Base-by-base conservation (phyloP, 805 yeast genomes). In the Saccharomycopsis sp. region DNA sequence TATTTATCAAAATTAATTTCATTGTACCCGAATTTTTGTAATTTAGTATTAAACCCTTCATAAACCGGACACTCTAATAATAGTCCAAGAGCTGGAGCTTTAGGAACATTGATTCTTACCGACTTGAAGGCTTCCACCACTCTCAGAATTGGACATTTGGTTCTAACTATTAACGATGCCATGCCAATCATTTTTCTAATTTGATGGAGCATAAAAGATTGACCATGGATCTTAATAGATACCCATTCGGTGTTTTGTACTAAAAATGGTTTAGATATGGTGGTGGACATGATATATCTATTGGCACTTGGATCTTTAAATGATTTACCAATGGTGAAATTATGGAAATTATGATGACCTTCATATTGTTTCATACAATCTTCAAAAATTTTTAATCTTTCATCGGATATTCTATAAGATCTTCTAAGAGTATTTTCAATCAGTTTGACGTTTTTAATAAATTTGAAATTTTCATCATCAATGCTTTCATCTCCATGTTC, bases 131-230 rank as follows among this genome's bases (percentile, higher is more conserved):
- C 83, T 52, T 85, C 84, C 6, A 64, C 56, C 47, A 92, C 83
- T 52, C 95, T 74, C 20, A 71, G 70, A 25, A 73, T 55, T 3
- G 96, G 95, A 54, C 88, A 76, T 9, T 95, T 92, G 15, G 92
- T 78, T 55, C 98, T 72, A 18, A 89, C 77, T 14, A 83, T 75
- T 42, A 89, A 66, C 0, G 88, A 74, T 1, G 94, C 95, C 94
- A 89, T 80, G 18, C 96, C 89, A 45, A 92, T 85, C 97, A 92
- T 92, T 58, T 92, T 92, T 57, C 98, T 77, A 55, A 92, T 92
- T 68, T 89, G 98, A 62, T 89, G 97, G 48, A 92, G 69, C 97
- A 92, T 92, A 61, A 92, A 92, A 3, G 96, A 85, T 63, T 92
- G 98, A 5, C 98, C 98, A 59, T 92, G 98, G 50, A 92, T 85